Percentiles rank a stretch among this genome's conserved stretches.
These are phyloP conservation scores for Clarireedia sp. DNA, from an alignment of 2,329 filamentous ascomycete species.

Conservation along the genomic window DNA sequence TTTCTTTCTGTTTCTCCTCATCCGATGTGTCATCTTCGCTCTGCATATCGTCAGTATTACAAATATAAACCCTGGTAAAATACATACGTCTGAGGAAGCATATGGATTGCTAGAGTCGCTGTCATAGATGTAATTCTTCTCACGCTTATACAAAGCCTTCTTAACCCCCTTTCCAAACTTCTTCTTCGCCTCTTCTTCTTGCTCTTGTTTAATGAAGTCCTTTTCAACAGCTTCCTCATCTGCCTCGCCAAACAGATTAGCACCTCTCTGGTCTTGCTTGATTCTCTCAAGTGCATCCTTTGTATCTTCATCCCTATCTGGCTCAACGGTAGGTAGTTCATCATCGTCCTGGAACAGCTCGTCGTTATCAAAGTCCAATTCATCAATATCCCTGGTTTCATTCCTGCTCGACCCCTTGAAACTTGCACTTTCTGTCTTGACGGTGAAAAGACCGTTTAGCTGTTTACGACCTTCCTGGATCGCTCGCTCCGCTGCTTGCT, in stretches of 20 bases:
- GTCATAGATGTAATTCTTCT: constrained; percentile 81
- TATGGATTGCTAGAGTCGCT: constrained; percentile 58
- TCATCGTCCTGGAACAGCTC: constrained; percentile 83
- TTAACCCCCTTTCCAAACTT: constrained; percentile 68
- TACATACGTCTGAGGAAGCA: constrained; percentile 40
- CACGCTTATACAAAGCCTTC: constrained; percentile 75
- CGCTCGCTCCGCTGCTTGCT: constrained; percentile 48
- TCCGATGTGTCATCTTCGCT: constrained; percentile 45
- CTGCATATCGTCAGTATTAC: constrained; percentile 29
- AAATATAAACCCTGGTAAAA: neutral
- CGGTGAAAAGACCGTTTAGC: constrained; percentile 40
- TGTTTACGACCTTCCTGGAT: constrained; percentile 46
- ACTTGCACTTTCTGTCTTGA: constrained; percentile 63
- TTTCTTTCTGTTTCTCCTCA: constrained; percentile 53
- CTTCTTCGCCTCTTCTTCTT: constrained; percentile 61
- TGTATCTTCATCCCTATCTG: constrained; percentile 71
- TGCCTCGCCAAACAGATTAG: constrained; percentile 69
- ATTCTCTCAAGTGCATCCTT: constrained; percentile 66
- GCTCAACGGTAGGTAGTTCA: constrained; percentile 66
- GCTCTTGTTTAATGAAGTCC: constrained; percentile 60
- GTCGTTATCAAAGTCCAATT: constrained; percentile 58
- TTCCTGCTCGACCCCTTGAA: constrained; percentile 52
- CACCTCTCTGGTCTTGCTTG: constrained; percentile 74
- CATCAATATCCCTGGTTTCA: constrained; percentile 63
- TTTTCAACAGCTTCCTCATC: constrained; percentile 66